Base-by-base conservation (phyloP, 2,329 filamentous ascomycete genomes). In the Bipolaris sorokiniana region DNA sequence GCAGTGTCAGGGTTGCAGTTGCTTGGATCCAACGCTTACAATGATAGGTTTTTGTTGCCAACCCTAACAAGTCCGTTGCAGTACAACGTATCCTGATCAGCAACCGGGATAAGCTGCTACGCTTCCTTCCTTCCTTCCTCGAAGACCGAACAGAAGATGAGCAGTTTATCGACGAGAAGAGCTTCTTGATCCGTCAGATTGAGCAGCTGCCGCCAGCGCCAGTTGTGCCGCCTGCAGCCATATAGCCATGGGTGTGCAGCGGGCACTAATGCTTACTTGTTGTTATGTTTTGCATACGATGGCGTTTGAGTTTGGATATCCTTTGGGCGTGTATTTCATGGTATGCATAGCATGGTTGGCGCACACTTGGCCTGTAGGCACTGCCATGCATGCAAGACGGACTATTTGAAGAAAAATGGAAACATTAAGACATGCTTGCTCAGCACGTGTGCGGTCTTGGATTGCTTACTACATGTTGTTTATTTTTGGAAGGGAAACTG, bases 111-210 rank as follows among this genome's bases (percentile, higher is more conserved):
- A 91, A 94, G 69, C 83, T 99, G 16, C 81, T 99, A 48, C 88
- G 87, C 60, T 99, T 99, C 77, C 79, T 99, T 50, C 91, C 92
- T 7, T 90, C 90, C 62, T 99, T 99, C 73, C 83, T 99, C 33
- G 93, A 97, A 72, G 95, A 98, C 71, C 86, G 95, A 53, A 97
- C 91, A 31, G 95, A 99, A 66, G 95, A 99, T 73, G 95, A 98
- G 77, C 95, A 99, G 77, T 99, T 99, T 76, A 95, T 93, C 65
- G 95, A 99, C 73, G 95, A 99, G 82, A 91, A 96, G 73, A 94
- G 95, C 68, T 99, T 98, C 74, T 81, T 99, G 70, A 93, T 99
- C 71, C 94, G 96, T 78, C 93, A 97, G 77, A 98, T 99, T 71
- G 83, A 86, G 65, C 68, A 76, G 48, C 66, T 78, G 33, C 76